Evolutionary conservation across 2,329 filamentous ascomycete genomes (phyloP), one percentile per base, ranked within the genome.

Genomic region (Tolypocladium inflatum): DNA sequence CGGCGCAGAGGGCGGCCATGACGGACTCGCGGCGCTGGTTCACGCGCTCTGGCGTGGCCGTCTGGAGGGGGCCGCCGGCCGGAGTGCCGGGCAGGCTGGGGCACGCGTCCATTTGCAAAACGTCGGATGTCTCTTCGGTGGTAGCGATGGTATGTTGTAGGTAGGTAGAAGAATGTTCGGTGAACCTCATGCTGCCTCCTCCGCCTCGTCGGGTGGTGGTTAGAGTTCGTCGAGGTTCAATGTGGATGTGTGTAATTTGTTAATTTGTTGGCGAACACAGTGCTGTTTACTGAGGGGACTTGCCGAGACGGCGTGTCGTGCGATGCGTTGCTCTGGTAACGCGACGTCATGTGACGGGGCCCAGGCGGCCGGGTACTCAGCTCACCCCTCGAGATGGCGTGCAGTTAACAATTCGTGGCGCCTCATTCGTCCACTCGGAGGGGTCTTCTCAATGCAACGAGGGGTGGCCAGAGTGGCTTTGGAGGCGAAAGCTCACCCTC

Each of bases 41-140:
- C 59, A 82, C 78, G 66, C 85, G 84, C 65, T 88, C 85, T 11
- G 85, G 84, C 23, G 86, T 86, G 55, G 82, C 75, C 41, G 80
- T 75, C 62, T 84, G 82, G 54, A 89, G 76, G 56, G 86, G 82
- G 62, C 78, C 78, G 60, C 77, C 78, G 43, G 64, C 64, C 33
- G 82, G 77, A 61, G 82, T 81, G 65, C 78, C 79, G 60, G 78
- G 74, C 64, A 78, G 79, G 69, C 79, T 81, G 66, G 74, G 73
- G 62, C 67, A 70, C 59, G 64, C 60, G 62, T 78, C 76, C 77
- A 80, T 80, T 52, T 58, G 60, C 50, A 42, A 55, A 39, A 56
- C 15, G 21, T 13, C 17, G 15, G 3, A 23, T 37, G 26, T 9
- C 19, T 33, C 41, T 39, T 35, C 38, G 54, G 37, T 52, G 39